These are phyloP conservation scores for Cyberlindnera mycetangii DNA, from an alignment of 805 yeast species.

Conservation along the genomic window DNA sequence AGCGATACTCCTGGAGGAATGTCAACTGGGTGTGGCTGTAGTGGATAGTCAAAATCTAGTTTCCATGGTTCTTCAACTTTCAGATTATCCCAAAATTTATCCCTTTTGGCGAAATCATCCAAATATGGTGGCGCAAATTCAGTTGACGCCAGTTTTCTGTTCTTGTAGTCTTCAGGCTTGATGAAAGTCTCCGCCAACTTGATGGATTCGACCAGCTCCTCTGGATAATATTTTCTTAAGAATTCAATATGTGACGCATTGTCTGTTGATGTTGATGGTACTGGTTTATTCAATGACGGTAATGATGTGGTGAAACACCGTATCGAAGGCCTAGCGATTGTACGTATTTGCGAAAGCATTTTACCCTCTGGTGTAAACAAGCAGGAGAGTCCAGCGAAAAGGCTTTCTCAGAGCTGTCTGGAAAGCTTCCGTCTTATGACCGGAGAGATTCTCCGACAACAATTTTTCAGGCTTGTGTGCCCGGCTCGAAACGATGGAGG, in stretches of 20 bases:
- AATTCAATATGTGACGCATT: conserved; percentile 31
- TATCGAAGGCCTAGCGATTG: conserved; percentile 2
- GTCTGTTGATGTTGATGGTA: conserved; percentile 1
- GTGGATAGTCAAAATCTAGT: conserved; percentile 47
- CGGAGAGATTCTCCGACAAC: too few species aligned
- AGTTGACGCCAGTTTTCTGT: conserved; percentile 37
- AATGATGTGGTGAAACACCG: conserved; percentile 12
- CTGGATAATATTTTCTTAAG: conserved; percentile 74
- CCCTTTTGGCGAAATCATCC: conserved; percentile 68
- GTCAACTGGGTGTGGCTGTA: conserved; percentile 54
- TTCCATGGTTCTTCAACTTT: conserved; percentile 49
- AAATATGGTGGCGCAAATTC: conserved; percentile 67
- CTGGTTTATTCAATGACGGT: conserved; percentile 1
- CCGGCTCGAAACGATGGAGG: too few species aligned
- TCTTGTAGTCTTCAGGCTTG: conserved; percentile 56
- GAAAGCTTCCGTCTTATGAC: too few species aligned
- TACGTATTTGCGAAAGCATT: conserved; percentile 11
- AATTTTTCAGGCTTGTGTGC: too few species aligned
- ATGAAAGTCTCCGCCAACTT: conserved; percentile 75
- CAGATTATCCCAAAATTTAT: conserved; percentile 73
- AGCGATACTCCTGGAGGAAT: conserved; percentile 48
- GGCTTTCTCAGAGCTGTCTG: too few species aligned
- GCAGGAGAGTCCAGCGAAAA: too few species aligned
- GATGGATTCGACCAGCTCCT: conserved; percentile 77
- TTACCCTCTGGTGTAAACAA: too few species aligned